Evolutionary conservation across 2,329 filamentous ascomycete species (phyloP).

Genomic region (Coniochaeta ligniaria): DNA sequence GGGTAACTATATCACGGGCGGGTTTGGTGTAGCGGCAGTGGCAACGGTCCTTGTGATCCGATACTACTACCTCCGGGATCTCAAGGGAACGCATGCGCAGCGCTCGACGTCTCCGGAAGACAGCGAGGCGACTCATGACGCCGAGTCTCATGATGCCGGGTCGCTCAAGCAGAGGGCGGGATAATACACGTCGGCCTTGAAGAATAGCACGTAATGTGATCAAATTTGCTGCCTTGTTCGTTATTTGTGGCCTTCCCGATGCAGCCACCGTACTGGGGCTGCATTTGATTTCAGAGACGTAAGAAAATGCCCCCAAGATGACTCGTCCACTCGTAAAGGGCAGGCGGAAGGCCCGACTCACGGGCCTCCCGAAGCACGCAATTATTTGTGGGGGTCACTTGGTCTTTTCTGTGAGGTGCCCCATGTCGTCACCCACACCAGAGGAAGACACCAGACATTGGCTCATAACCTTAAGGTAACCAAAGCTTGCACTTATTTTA

Average conservation of each 20-base stretch:
- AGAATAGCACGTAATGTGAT: background rate
- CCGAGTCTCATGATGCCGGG: background rate
- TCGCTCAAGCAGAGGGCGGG: background rate
- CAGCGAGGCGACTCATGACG: slow-evolving; percentile 2
- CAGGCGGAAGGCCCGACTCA: background rate
- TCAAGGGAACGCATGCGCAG: slow-evolving; percentile 5
- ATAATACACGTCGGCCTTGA: background rate
- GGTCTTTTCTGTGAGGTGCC: background rate
- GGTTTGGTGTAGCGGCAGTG: slow-evolving; percentile 12
- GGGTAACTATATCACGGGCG: slow-evolving; percentile 20
- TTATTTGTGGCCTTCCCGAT: background rate
- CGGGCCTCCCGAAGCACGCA: background rate
- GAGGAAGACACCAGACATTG: background rate
- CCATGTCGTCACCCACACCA: background rate
- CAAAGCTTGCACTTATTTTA: background rate
- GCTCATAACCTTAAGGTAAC: background rate
- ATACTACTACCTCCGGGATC: slow-evolving; percentile 13
- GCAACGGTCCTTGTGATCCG: slow-evolving; percentile 13
- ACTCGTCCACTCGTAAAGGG: background rate
- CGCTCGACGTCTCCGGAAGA: slow-evolving; percentile 6
- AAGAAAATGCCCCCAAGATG: background rate
- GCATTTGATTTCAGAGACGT: background rate
- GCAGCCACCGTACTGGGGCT: background rate
- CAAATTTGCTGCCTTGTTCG: background rate
- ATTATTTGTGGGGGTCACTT: background rate